Evolutionary conservation across 1,139 yeast genomes (phyloP).

Genomic region (Suhomyces choctaworum): DNA sequence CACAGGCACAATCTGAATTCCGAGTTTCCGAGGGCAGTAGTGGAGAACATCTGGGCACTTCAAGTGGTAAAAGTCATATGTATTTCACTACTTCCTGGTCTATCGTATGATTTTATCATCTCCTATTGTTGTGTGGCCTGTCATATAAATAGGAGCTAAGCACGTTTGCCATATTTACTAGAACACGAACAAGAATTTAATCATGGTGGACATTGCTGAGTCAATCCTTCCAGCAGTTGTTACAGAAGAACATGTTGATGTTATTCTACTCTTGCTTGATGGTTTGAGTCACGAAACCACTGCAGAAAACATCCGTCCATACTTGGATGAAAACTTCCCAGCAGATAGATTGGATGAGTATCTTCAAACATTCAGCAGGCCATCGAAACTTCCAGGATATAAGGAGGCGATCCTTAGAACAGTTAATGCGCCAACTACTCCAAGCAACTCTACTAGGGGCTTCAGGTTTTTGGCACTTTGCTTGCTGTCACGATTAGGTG

Average conservation of each 20-base stretch:
- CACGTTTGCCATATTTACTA: too few species aligned
- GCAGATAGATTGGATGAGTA: slow-evolving; percentile 35
- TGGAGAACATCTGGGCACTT: background rate
- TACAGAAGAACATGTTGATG: slow-evolving; percentile 30
- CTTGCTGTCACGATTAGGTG: slow-evolving; percentile 34
- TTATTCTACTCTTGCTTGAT: slow-evolving; percentile 33
- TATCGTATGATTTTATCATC: too few species aligned
- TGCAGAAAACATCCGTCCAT: slow-evolving; percentile 30
- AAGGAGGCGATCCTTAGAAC: slow-evolving; percentile 14
- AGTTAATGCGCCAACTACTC: slow-evolving; percentile 1
- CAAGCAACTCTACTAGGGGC: slow-evolving; percentile 20
- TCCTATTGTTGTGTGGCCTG: too few species aligned
- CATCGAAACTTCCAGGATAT: slow-evolving; percentile 35
- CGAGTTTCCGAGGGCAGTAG: background rate
- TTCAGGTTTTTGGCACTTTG: slow-evolving; percentile 12
- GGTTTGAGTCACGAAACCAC: slow-evolving; percentile 38
- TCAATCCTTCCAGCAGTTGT: slow-evolving; percentile 18
- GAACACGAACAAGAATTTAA: too few species aligned
- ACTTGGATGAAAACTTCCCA: slow-evolving; percentile 30
- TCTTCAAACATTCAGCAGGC: slow-evolving; percentile 27
- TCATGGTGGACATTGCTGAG: background rate
- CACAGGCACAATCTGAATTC: too few species aligned
- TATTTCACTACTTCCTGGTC: too few species aligned
- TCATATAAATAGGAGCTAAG: too few species aligned
- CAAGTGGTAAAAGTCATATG: background rate